Base-by-base conservation (phyloP, 805 yeast species). In the Starmerella cellae region DNA sequence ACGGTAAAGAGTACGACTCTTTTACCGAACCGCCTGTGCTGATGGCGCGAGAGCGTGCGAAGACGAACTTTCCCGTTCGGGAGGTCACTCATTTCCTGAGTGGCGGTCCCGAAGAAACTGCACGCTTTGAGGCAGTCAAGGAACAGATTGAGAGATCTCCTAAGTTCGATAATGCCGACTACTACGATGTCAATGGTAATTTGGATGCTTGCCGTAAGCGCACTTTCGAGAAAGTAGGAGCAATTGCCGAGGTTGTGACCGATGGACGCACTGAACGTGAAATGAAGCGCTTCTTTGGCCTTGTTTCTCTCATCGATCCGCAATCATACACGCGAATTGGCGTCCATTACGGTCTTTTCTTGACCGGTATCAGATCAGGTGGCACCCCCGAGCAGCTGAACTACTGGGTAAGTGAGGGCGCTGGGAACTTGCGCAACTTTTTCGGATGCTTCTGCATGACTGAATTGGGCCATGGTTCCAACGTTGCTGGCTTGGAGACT, bases 371-470 rank as follows among this genome's bases (percentile, higher is more conserved):
- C 44, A 74, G 79, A 52, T 95, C 95, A 48, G 80, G 82, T 54
- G 97, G 95, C 50, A 79, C 96, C 8, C 70, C 74, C 27, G 82
- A 75, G 44, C 97, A 87, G 67, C 71, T 79, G 54, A 66, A 75
- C 34, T 88, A 78, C 64, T 87, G 96, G 96, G 71, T 84, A 41
- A 64, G 68, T 45, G 82, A 77, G 44, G 70, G 70, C 24, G 67
- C 68, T 5, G 59, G 56, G 3, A 50, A 53, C 36, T 50, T 64
- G 31, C 46, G 48, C 26, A 58, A 62, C 41, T 56, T 67, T 38
- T 80, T 77, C 55, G 95, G 95, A 22, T 85, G 95, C 62, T 84
- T 84, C 63, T 84, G 80, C 36, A 84, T 84, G 95, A 85, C 95
- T 14, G 95, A 84, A 64, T 60, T 84, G 53, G 94, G 83, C 6